phyloP scores from a whole-genome alignment of 352 stramenopile genomes.

The Globisporangium heterothallicum region DNA sequence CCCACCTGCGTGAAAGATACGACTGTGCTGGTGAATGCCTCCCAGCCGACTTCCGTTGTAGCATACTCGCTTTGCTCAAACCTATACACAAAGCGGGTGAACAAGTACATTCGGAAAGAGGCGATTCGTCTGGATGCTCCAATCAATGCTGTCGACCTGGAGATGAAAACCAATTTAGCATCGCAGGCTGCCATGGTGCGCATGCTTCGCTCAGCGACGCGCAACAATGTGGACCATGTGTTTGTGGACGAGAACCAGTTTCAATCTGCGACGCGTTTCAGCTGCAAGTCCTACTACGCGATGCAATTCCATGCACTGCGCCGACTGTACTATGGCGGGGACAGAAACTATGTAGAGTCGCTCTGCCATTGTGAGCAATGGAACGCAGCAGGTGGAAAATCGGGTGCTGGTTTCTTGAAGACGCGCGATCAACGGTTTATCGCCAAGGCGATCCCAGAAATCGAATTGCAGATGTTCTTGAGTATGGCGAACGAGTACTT shows the following conservation, averaged over 20 bases:
- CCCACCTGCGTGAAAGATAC: conserved; percentile 63
- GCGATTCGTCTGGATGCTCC: conserved; percentile 24
- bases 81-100: conserved; percentile 70
- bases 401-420: conserved; percentile 79
- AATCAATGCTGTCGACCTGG: conserved; percentile 26
- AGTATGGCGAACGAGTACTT: conserved; percentile 89
- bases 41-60: conserved; percentile 79
- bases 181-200: conserved; percentile 40
- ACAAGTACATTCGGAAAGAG: conserved; percentile 67
- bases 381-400: conserved; percentile 84
- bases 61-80: conserved; percentile 84
- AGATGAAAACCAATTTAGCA: conserved; percentile 12
- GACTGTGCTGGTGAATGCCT: conserved; percentile 70
- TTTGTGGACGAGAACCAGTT: conserved; percentile 87
- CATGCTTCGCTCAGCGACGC: conserved; percentile 54
- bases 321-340: conserved; percentile 77
- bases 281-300: conserved; percentile 86
- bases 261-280: conserved; percentile 72
- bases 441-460: conserved; percentile 81
- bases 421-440: conserved; percentile 86
- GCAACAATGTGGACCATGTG: conserved; percentile 81
- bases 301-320: conserved; percentile 86
- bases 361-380: conserved; percentile 83
- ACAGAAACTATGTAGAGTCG: conserved; percentile 85
- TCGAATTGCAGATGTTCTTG: conserved; percentile 87